These are phyloP conservation scores for Podospora bellae-mahoneyi DNA, from an alignment of 495 filamentous ascomycete genomes.

Conservation along the genomic window DNA sequence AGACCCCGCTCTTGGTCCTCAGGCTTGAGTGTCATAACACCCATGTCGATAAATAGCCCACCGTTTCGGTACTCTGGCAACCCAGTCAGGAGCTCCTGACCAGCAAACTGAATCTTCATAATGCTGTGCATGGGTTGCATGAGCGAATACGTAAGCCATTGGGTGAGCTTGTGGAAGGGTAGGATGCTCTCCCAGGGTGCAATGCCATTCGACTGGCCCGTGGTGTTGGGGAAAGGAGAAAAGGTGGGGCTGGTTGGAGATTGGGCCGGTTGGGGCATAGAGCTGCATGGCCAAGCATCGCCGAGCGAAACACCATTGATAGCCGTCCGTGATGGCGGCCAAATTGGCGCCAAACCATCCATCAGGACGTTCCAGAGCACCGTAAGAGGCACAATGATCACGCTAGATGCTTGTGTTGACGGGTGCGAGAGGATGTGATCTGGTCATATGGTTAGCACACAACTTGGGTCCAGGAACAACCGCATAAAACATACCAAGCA, in stretches of 20 bases:
- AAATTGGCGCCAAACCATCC: constrained; percentile 81
- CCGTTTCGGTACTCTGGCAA: constrained; percentile 88
- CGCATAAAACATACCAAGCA: constrained; percentile 67
- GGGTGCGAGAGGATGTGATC: constrained; percentile 93
- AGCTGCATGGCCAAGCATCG: constrained; percentile 89
- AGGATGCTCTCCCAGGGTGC: constrained; percentile 90
- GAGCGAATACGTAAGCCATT: constrained; percentile 80
- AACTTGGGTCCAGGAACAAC: not conserved
- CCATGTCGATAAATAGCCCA: constrained; percentile 77
- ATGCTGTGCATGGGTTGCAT: constrained; percentile 83
- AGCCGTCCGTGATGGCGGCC: constrained; percentile 83
- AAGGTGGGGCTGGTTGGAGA: constrained; percentile 40
- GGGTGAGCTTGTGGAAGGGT: constrained; percentile 80
- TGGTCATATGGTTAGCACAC: constrained; percentile 33
- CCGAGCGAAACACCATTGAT: constrained; percentile 87
- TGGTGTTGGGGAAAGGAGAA: constrained; percentile 46
- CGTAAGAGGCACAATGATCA: constrained; percentile 84
- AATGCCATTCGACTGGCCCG: constrained; percentile 38
- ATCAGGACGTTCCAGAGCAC: constrained; percentile 88
- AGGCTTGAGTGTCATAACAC: constrained; percentile 70
- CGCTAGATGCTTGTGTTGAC: constrained; percentile 78
- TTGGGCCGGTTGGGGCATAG: constrained; percentile 70
- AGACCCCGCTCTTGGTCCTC: constrained; percentile 64
- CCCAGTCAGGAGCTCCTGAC: constrained; percentile 73
- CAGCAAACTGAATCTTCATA: constrained; percentile 71